Base-by-base conservation (phyloP, 2,329 filamentous ascomycete genomes). In the Cryphonectria radicalis region DNA sequence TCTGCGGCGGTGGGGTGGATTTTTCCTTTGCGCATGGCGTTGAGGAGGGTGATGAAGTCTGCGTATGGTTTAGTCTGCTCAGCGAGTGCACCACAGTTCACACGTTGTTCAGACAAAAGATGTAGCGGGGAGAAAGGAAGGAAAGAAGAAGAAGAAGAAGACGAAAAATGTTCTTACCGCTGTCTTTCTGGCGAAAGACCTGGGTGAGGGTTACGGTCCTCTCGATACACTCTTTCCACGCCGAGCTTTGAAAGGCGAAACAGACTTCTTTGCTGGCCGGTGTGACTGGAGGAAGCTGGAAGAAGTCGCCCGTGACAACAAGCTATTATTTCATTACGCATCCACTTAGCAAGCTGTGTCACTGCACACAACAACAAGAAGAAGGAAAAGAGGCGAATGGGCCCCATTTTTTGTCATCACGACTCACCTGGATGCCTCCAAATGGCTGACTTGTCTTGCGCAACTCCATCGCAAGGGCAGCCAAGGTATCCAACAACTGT, bases 261-360 rank as follows among this genome's bases (percentile, higher is more conserved):
- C 89, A 92, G 7, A 89, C 87, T 35, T 85, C 81, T 74, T 75
- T 71, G 60, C 85, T 87, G 66, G 81, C 82, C 32, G 93, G 91
- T 7, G 91, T 90, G 2, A 94, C 92, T 28, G 92, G 92, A 1
- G 92, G 92, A n/a, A 93, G 79, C 77, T 94, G 92, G 79, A 93
- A 93, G 79, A 93, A 94, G 76, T 94, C 92, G 3, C 92, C 92
- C 0, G 91, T 93, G 68, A 93, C 90, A 67, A 94, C 88, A 50
- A 94, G 83, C 75, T 94, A 40, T 37, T 25, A 50, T 50, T 19
- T 50, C 1, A 50, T 50, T 19, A 22, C 5, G 17, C 14, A n/a
- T n/a, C 10, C 5, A 37, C 25, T 71, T 10, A 71, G 70, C n/a
- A 11, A 42, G 17, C 0, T 14, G 22, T 53, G 5, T 40, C n/a